Evolutionary conservation across 1,284 basidiomycete genomes (phyloP), one percentile per base, ranked within the genome.

Genomic region (Abortiporus biennis): DNA sequence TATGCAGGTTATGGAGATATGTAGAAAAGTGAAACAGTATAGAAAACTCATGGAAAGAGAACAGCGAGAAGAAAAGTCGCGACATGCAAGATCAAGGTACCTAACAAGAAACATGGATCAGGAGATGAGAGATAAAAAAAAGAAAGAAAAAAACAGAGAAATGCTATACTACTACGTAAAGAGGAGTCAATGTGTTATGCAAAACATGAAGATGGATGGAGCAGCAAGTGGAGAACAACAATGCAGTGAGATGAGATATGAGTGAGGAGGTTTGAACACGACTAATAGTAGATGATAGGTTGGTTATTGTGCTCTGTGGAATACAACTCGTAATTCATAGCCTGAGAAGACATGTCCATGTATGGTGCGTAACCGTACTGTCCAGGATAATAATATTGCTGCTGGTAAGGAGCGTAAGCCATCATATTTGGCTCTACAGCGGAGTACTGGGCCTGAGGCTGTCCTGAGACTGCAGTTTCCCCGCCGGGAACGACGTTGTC

Each of bases 251-350:
- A 19, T 9, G 8, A 38, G 20, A 41, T 12, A 13, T 16, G 40
- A 21, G 9, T 24, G 38, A 40, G 31, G 41, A 40, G 24, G 43
- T 24, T 38, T 30, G 36, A 43, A 37, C 44, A 40, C 44, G 45
- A 61, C 67, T 67, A 82, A 62, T 80, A 81, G 62, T 80, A 84
- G 49, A 71, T 52, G 47, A 59, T 70, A 50, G 76, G 67, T 44
- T 72, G 71, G 56, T 44, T 38, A 8, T 8, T 29, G 27, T 71
- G 47, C 78, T 74, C 47, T 68, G 59, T 35, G n/a, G 71, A 67
- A 57, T 84, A 85, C 68, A 75, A 69, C 51, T 84, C 80, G 58
- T 84, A 85, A 50, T 74, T 74, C 54, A 75, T 70, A 49, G 67
- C 63, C 50, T 77, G 80, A 39, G 51, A 59, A 17, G 77, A 67